Evolutionary conservation across 148 eudicot genomes (phyloP), one percentile per base, ranked within the genome.

Genomic region (Rhododendron griersonianum): DNA sequence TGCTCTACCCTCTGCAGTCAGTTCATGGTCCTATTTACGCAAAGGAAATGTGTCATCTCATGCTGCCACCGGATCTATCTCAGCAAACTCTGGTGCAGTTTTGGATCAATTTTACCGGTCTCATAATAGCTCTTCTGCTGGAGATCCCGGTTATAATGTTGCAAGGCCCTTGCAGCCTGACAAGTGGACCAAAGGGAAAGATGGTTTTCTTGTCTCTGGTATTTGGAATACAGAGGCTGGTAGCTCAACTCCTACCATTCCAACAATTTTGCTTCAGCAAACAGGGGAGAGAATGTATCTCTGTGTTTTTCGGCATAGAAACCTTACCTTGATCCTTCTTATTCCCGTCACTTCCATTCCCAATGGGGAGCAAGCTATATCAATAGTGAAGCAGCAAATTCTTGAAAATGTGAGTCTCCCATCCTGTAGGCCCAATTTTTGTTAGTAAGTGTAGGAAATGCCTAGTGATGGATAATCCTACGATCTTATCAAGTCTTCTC

Each of bases 131-230:
- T 90, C 93, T 39, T 92, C 90, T 47, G 86, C 87, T 85, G 91
- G 91, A 88, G 91, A 89, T 83, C 80, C 78, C 50, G 88, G 84
- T 79, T 89, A 93, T 89, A 87, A 91, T 81, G 87, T 93, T 83
- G 83, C 87, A 63, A 91, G 98, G 90, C 99, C 96, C 51, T 87
- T 95, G 87, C 92, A 94, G 89, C 92, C 89, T 86, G 92, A 87
- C 81, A 94, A 91, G 82, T 96, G 99, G 99, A 91, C 92, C 59
- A 95, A 90, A 89, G 98, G 99, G 79, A 94, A 94, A 86, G 98
- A 94, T 91, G 98, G 98, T 57, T 96, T 96, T 89, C 98, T 96
- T 82, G 90, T 89, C 55, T 87, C 98, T 81, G 91, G 93, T 89
- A 86, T 86, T 78, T 90, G 93, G 96, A 91, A 89, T 79, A 84